Evolutionary conservation across 2,329 filamentous ascomycete genomes (phyloP).

Genomic region (Talaromyces islandicus): DNA sequence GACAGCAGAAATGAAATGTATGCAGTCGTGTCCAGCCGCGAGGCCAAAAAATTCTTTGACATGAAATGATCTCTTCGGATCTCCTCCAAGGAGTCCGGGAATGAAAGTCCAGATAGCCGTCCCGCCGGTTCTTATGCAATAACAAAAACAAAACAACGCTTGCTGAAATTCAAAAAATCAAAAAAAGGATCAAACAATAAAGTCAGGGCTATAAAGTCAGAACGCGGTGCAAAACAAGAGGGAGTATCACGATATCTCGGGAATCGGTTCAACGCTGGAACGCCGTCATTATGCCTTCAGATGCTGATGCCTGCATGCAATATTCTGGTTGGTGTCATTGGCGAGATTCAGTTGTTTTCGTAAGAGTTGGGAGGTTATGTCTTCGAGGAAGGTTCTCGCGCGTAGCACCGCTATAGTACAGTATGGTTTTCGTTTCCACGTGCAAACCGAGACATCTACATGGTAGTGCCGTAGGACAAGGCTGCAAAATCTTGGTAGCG

Average conservation of each 20-base stretch:
- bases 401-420: background rate
- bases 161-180: slow-evolving; percentile 40
- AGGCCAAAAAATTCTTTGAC: slow-evolving; percentile 42
- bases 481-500: slow-evolving; percentile 72
- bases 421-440: background rate
- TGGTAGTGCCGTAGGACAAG: slow-evolving; percentile 64
- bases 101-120: slow-evolving; percentile 39
- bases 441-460: slow-evolving; percentile 56
- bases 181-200: slow-evolving; percentile 31
- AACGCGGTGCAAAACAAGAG: slow-evolving; percentile 19
- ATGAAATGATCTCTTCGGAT: slow-evolving; percentile 29
- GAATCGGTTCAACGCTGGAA: slow-evolving; percentile 41
- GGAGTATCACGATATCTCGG: slow-evolving; percentile 37
- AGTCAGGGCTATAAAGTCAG: slow-evolving; percentile 24
- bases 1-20: slow-evolving; percentile 29
- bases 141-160: slow-evolving; percentile 43
- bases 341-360: slow-evolving; percentile 35
- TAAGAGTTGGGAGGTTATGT: slow-evolving; percentile 17
- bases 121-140: slow-evolving; percentile 44
- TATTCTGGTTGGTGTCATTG: slow-evolving; percentile 28
- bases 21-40: slow-evolving; percentile 43
- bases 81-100: slow-evolving; percentile 24
- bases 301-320: slow-evolving; percentile 35
- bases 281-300: slow-evolving; percentile 50
- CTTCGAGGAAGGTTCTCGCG: slow-evolving; percentile 8